Percentiles rank a stretch among this genome's conserved stretches.
Conservation (phyloP, 768 basidiomycete species). For the Coprinopsis marcescibilis region DNA sequence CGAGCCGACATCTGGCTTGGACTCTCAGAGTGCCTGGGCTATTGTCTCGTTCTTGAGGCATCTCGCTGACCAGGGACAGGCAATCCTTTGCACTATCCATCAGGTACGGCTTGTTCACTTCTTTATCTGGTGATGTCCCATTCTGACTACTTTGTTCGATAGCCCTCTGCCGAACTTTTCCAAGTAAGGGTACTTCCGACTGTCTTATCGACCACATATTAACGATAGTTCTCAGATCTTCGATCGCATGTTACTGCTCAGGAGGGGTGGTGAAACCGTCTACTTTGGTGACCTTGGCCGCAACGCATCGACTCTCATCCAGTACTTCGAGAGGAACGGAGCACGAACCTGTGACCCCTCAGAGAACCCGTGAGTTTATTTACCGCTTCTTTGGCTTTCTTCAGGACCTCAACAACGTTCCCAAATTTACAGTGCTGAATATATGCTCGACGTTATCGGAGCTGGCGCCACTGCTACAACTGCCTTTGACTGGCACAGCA, state of each 20-base stretch:
- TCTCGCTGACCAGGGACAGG: conserved; percentile 77
- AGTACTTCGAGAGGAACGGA: conserved; percentile 73
- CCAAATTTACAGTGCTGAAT: conserved; percentile 41
- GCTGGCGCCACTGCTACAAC: conserved; percentile 62
- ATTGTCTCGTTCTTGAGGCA: conserved; percentile 71
- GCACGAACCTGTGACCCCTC: conserved; percentile 51
- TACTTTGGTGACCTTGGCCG: conserved; percentile 71
- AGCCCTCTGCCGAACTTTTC: conserved; percentile 77
- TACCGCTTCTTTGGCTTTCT: not conserved
- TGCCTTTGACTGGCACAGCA: conserved; percentile 45
- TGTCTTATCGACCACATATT: not conserved
- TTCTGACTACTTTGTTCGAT: conserved; percentile 31
- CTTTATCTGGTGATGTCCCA: not conserved
- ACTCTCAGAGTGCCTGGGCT: conserved; percentile 84
- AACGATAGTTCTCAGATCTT: conserved; percentile 37
- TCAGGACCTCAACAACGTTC: not conserved
- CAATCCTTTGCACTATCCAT: conserved; percentile 70
- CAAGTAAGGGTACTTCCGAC: conserved; percentile 18
- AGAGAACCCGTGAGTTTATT: conserved; percentile 62
- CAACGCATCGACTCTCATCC: conserved; percentile 55
- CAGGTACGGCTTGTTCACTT: not conserved
- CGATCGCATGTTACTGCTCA: conserved; percentile 70
- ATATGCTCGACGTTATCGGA: conserved; percentile 68
- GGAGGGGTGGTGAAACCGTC: conserved; percentile 71
- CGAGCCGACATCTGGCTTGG: conserved; percentile 85